These are phyloP conservation scores for Canavalia ensiformis DNA, from an alignment of 306 rosid species.

Conservation along the genomic window DNA sequence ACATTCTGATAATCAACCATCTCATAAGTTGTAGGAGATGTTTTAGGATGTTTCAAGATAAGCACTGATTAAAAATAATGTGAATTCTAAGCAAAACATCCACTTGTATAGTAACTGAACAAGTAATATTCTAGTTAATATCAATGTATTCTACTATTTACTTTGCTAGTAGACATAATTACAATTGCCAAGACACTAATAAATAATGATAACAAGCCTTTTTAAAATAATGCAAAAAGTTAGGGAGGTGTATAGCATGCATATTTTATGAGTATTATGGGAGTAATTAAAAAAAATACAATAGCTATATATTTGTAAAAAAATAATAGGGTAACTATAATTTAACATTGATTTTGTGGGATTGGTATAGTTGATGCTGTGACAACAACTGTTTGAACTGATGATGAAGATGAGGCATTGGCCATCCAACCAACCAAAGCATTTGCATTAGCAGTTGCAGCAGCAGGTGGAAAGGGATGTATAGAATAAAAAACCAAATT, in stretches of 20 bases:
- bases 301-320: not conserved
- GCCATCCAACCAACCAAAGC: constrained; percentile 55
- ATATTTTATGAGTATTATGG: not conserved
- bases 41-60: constrained; percentile 78
- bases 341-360: constrained; percentile 84
- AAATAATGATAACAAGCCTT: not conserved
- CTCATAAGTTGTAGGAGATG: constrained; percentile 74
- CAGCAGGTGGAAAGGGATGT: constrained; percentile 78
- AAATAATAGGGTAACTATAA: not conserved
- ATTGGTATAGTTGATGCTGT: constrained; percentile 79
- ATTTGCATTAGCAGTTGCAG: constrained; percentile 73
- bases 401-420: constrained; percentile 77
- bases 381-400: constrained; percentile 91
- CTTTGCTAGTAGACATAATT: constrained; percentile 26
- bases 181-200: not conserved
- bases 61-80: constrained; percentile 58
- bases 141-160: constrained; percentile 22
- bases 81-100: constrained; percentile 13
- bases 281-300: not conserved
- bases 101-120: constrained; percentile 25
- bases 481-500: constrained; percentile 35
- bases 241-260: not conserved
- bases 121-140: constrained; percentile 21
- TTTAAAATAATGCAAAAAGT: not conserved
- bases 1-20: constrained; percentile 75